Evolutionary conservation across 805 yeast species (phyloP).

Genomic region (Myxozyma geophila): DNA sequence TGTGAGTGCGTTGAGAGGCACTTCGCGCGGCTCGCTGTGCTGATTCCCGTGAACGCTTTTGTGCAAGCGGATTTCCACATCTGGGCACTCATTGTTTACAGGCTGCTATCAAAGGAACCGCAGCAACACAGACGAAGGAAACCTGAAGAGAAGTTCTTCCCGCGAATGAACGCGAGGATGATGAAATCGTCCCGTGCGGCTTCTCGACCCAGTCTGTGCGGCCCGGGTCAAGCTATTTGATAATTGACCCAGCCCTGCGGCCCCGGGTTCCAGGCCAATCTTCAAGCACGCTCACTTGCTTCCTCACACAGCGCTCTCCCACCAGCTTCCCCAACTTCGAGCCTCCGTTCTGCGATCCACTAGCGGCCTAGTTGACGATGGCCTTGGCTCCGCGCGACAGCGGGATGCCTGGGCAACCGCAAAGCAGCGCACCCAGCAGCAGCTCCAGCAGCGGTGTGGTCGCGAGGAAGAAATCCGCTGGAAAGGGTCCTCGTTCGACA

Average conservation of each 20-base stretch:
- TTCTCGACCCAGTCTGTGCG: conserved; percentile 1
- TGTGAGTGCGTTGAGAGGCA: conserved; percentile 18
- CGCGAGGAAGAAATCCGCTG: not conserved
- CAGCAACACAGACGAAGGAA: not conserved
- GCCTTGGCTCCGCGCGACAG: conserved; percentile 11
- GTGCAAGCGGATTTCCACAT: not conserved
- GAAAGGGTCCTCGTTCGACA: conserved; percentile 9
- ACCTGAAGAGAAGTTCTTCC: not conserved
- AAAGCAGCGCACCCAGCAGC: not conserved
- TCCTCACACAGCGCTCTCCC: not conserved
- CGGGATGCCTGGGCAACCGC: conserved; percentile 7
- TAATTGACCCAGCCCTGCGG: not conserved
- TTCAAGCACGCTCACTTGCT: not conserved
- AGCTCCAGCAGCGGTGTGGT: not conserved
- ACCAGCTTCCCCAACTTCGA: not conserved
- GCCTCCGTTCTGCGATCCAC: not conserved
- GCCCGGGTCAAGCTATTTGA: not conserved
- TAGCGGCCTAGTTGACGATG: not conserved
- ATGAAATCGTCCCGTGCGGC: conserved; percentile 2
- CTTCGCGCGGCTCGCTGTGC: not conserved
- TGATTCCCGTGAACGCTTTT: not conserved
- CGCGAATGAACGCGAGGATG: conserved; percentile 6
- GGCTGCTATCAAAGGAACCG: not conserved
- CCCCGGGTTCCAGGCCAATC: not conserved
- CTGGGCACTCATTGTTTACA: not conserved